Evolutionary conservation across 257 asterid genomes (phyloP).

Genomic region (Voacanga thouarsii): DNA sequence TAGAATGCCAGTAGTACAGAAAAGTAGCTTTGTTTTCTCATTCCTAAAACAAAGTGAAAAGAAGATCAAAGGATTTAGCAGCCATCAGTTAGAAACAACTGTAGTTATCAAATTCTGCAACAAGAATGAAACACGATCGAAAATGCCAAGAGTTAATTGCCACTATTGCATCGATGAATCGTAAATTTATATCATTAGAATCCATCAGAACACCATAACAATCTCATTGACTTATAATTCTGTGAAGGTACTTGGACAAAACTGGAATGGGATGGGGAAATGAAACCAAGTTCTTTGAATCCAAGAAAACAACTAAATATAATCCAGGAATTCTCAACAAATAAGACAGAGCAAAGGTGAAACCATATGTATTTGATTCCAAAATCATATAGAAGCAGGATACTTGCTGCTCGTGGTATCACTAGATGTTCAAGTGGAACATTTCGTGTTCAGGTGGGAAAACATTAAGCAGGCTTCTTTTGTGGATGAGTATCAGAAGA

Average conservation of each 20-base stretch:
- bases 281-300: neutral
- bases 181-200: neutral
- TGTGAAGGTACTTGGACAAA: neutral
- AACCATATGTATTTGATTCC: neutral
- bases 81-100: neutral
- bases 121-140: neutral
- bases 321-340: neutral
- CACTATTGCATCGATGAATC: neutral
- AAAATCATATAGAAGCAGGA: neutral
- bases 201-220: neutral
- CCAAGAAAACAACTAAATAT: neutral
- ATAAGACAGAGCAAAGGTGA: neutral
- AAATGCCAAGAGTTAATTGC: neutral
- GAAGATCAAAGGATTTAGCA: neutral
- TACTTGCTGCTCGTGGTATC: neutral
- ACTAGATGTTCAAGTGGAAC: neutral
- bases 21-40: conserved; percentile 87
- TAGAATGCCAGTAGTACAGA: conserved; percentile 98
- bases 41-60: conserved; percentile 49
- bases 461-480: neutral
- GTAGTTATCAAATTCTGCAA: neutral
- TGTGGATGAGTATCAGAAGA: conserved; percentile 17
- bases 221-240: neutral
- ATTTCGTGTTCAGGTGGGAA: neutral
- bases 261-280: neutral